These are phyloP conservation scores for Botrytis medusae DNA, from an alignment of 2,329 filamentous ascomycete species.

Conservation along the genomic window DNA sequence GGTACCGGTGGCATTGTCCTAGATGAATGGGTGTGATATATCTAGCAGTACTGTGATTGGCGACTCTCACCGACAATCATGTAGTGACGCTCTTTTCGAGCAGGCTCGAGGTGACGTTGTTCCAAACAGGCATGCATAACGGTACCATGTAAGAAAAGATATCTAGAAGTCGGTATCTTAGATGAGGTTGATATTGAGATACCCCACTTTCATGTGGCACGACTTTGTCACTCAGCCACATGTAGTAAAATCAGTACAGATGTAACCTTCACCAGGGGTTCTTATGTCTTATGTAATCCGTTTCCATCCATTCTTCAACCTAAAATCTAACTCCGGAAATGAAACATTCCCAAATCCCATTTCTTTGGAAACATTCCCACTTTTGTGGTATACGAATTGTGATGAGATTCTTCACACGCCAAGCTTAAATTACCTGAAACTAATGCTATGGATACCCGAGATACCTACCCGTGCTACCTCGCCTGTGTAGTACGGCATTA, in stretches of 20 bases:
- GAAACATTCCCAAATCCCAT: background rate
- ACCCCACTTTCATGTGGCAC: background rate
- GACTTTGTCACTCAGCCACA: background rate
- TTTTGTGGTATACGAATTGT: background rate
- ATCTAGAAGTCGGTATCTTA: background rate
- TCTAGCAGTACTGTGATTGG: background rate
- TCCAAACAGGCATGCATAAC: background rate
- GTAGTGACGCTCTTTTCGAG: background rate
- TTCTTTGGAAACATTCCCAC: background rate
- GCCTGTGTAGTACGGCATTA: background rate
- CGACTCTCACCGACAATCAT: background rate
- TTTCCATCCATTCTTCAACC: background rate
- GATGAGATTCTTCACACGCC: background rate
- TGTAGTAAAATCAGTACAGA: background rate
- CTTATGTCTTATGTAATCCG: background rate
- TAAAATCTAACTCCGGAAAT: background rate
- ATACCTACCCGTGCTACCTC: background rate
- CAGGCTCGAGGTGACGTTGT: background rate
- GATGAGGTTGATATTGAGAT: slow-evolving; percentile 1
- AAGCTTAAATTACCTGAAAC: background rate
- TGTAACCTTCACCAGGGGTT: background rate
- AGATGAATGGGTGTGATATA: background rate
- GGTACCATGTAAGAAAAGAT: background rate
- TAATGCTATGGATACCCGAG: background rate
- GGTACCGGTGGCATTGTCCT: too few relatives aligned